These are phyloP conservation scores for Trichophyton simii DNA, from an alignment of 2,329 filamentous ascomycete genomes.

Conservation along the genomic window DNA sequence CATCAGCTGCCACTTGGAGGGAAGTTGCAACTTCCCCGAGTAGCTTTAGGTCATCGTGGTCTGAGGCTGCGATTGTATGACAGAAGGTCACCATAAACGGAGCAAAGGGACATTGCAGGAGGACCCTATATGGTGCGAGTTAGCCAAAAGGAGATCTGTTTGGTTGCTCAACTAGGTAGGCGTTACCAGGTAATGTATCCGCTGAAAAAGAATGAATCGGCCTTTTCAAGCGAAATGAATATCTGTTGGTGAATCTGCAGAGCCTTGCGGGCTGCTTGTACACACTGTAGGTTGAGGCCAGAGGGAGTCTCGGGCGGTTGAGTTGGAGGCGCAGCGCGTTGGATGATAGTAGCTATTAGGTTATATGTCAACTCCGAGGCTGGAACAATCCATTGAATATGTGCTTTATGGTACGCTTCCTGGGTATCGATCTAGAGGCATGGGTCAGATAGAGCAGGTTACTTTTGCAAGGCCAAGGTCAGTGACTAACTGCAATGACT, in stretches of 20 bases:
- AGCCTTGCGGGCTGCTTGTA: constrained; percentile 26
- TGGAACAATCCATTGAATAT: constrained; percentile 20
- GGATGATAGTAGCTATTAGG: constrained; percentile 28
- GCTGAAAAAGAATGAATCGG: constrained; percentile 18
- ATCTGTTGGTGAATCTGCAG: constrained; percentile 24
- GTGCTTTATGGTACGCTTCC: constrained; percentile 13
- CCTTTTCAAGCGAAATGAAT: constrained; percentile 19
- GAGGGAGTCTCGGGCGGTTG: constrained; percentile 16
- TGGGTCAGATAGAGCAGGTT: not conserved
- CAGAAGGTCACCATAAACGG: constrained; percentile 40
- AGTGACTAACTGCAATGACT: constrained; percentile 2
- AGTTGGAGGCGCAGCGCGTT: constrained; percentile 27
- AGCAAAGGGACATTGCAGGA: constrained; percentile 37
- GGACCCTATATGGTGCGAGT: constrained; percentile 18
- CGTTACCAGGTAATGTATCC: constrained; percentile 29
- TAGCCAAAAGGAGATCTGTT: not conserved
- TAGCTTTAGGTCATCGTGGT: constrained; percentile 40
- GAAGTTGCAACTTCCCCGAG: constrained; percentile 47
- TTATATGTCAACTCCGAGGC: constrained; percentile 27
- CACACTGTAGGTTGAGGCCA: constrained; percentile 27
- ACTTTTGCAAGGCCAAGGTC: not conserved
- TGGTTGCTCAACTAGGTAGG: not conserved
- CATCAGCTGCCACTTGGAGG: constrained; percentile 39
- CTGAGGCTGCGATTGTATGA: constrained; percentile 41
- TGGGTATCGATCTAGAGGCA: constrained; percentile 11